A percentile compares a stretch with the other conserved stretches of the same genome.
These are phyloP conservation scores for Mycena vitilis DNA, from an alignment of 768 basidiomycete species.

Conservation along the genomic window DNA sequence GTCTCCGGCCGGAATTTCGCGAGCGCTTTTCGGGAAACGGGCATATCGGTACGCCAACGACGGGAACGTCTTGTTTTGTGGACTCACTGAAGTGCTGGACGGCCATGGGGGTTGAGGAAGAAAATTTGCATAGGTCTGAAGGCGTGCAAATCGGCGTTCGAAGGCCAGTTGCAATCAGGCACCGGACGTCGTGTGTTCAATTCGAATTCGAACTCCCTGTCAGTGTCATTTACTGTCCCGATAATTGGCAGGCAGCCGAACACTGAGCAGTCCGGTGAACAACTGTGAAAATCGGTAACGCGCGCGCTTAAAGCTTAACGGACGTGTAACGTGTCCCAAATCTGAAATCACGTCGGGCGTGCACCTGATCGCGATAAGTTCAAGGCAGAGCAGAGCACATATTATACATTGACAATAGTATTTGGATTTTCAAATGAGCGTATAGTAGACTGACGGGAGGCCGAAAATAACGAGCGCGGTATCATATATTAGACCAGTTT, in stretches of 20 bases:
- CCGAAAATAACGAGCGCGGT: constrained; percentile 3
- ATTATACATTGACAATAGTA: background rate
- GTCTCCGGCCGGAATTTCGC: constrained; percentile 29
- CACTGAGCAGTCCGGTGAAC: background rate
- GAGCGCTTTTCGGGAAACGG: constrained; percentile 18
- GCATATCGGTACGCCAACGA: background rate
- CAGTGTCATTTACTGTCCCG: constrained; percentile 1
- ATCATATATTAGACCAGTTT: constrained; percentile 15
- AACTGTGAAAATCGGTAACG: constrained; percentile 2
- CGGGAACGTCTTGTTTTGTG: background rate
- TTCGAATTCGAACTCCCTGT: constrained; percentile 14
- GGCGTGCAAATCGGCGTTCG: constrained; percentile 23
- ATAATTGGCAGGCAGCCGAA: constrained; percentile 8
- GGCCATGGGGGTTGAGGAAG: constrained; percentile 16
- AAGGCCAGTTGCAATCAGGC: constrained; percentile 13
- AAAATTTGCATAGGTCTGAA: background rate
- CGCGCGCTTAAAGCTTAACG: constrained; percentile 6
- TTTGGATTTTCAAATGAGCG: background rate
- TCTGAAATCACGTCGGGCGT: background rate
- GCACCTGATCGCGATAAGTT: constrained; percentile 5
- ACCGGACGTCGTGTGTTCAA: constrained; percentile 13
- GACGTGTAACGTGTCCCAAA: background rate
- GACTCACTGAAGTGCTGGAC: constrained; percentile 34
- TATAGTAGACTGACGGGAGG: background rate
- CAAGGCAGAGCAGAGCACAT: background rate